These are phyloP conservation scores for Spergularia bocconei DNA, from an alignment of 148 eudicot genomes.

Conservation along the genomic window DNA sequence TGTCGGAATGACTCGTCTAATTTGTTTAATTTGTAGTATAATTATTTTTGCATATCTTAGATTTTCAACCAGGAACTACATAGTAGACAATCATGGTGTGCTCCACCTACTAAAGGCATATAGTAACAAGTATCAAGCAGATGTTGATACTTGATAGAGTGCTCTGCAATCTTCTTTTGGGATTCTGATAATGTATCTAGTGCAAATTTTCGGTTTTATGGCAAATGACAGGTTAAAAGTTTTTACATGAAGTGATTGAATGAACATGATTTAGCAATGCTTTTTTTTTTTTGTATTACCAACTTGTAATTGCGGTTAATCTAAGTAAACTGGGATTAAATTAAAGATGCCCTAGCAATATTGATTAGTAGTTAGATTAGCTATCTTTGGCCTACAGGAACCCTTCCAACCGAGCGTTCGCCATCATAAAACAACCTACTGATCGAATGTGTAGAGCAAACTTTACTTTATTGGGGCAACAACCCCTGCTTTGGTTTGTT, in stretches of 20 bases:
- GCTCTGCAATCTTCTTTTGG: not conserved
- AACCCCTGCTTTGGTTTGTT: not conserved
- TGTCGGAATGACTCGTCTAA: not conserved
- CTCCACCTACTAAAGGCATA: slow-evolving; percentile 19
- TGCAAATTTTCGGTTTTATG: not conserved
- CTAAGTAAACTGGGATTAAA: not conserved
- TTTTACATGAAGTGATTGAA: slow-evolving; percentile 1
- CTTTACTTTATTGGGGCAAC: slow-evolving; percentile 1
- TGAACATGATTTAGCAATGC: not conserved
- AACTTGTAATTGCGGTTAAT: slow-evolving; percentile 9
- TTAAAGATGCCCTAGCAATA: slow-evolving; percentile 8
- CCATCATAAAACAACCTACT: slow-evolving; percentile 19
- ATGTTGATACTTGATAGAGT: not conserved
- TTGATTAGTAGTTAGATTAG: not conserved
- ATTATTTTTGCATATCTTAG: not conserved
- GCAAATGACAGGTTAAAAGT: slow-evolving; percentile 3
- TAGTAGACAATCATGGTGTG: not conserved
- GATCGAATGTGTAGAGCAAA: not conserved
- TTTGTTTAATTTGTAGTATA: too few species aligned
- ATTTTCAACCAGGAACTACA: not conserved
- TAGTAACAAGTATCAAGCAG: not conserved
- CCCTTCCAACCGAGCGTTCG: slow-evolving; percentile 41
- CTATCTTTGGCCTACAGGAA: slow-evolving; percentile 42
- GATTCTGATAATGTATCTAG: not conserved
- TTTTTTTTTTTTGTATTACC: not conserved